Conservation (phyloP, 129 eudicot species). For the Lactuca saligna region DNA sequence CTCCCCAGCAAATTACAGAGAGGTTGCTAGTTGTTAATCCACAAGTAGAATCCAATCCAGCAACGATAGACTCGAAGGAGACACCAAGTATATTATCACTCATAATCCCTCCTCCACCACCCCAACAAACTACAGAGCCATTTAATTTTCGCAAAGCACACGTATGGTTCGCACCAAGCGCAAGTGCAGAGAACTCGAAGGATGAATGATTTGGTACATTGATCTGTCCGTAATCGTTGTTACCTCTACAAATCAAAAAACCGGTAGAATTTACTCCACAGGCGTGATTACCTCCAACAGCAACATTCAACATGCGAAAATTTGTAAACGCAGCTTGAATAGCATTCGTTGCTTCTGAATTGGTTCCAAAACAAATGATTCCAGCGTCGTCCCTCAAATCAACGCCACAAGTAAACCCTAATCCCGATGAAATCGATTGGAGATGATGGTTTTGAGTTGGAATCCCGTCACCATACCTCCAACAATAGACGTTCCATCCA, state of each 20-base stretch:
- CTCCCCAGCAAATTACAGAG: slow-evolving; percentile 92
- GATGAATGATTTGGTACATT: slow-evolving; percentile 46
- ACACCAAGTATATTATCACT: slow-evolving; percentile 34
- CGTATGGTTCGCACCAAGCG: slow-evolving; percentile 62
- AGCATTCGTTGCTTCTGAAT: slow-evolving; percentile 15
- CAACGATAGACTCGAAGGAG: slow-evolving; percentile 68
- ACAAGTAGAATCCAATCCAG: slow-evolving; percentile 83
- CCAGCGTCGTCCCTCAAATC: slow-evolving; percentile 2
- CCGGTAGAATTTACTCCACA: slow-evolving; percentile 69
- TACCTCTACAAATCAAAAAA: slow-evolving; percentile 63
- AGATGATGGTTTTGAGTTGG: slow-evolving; percentile 26
- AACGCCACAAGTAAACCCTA: slow-evolving; percentile 78
- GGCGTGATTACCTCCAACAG: slow-evolving; percentile 67
- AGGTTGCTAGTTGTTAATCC: slow-evolving; percentile 67
- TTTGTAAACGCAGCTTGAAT: slow-evolving; percentile 46
- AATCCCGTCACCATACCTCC: slow-evolving; percentile 51
- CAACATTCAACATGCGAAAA: slow-evolving; percentile 48
- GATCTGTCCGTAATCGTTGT: slow-evolving; percentile 40
- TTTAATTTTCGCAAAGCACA: slow-evolving; percentile 64
- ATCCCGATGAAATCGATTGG: slow-evolving; percentile 52
- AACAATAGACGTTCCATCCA: slow-evolving; percentile 42
- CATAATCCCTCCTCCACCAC: slow-evolving; percentile 52
- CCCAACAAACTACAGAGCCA: slow-evolving; percentile 80
- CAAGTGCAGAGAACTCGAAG: slow-evolving; percentile 46
- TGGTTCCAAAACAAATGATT: slow-evolving; percentile 64